Percentiles rank a stretch among this genome's conserved stretches.
Evolutionary conservation across 208 protist genomes (phyloP).

Genomic region (Endotrypanum monterogeii): DNA sequence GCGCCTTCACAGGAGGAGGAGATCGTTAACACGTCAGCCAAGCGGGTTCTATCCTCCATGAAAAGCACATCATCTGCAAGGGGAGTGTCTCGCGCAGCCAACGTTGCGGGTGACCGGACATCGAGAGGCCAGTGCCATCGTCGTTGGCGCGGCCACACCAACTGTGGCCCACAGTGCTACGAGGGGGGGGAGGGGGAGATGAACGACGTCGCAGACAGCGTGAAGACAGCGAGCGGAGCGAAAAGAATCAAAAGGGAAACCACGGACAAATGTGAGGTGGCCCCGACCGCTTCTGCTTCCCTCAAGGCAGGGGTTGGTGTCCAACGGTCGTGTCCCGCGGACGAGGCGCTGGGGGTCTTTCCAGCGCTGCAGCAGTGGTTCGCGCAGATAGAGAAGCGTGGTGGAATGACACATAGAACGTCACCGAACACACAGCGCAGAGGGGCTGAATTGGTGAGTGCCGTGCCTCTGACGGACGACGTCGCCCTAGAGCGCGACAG

Average conservation of each 20-base stretch:
- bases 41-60: background rate
- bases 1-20: background rate
- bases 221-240: background rate
- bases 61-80: background rate
- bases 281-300: background rate
- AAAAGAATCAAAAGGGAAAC: background rate
- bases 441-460: background rate
- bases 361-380: slow-evolving; percentile 22
- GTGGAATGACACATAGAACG: background rate
- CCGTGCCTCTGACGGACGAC: background rate
- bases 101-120: background rate
- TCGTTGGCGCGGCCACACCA: background rate
- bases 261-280: background rate
- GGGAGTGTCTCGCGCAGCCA: background rate
- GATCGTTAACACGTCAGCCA: background rate
- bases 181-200: too few relatives aligned
- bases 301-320: background rate
- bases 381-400: background rate
- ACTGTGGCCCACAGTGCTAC: background rate
- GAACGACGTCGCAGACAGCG: too few relatives aligned
- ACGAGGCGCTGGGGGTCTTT: slow-evolving; percentile 23
- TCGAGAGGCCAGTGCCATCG: background rate
- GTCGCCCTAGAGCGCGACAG: background rate
- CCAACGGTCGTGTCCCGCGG: background rate
- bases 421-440: background rate